Base-by-base conservation (phyloP, 192 early-diverging fungal species). In the Backusella mclennaniae region DNA sequence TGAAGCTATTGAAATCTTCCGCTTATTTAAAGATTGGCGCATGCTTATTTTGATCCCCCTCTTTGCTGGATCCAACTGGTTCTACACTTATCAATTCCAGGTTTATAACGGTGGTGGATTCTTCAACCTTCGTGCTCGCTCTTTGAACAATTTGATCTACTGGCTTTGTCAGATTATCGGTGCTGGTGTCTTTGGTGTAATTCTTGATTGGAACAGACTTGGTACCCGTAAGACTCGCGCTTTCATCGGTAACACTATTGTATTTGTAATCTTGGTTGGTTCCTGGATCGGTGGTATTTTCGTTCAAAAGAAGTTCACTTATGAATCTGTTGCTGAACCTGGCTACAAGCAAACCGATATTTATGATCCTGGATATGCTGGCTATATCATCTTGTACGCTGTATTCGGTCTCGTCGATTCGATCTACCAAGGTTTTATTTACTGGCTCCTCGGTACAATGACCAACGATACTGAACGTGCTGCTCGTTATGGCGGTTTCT, bases 401-500 rank as follows among this genome's bases (percentile, higher is more conserved):
- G 76, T 90, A 69, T 95, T 91, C 79, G 95, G 95, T 41, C 21
- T 93, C 2, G 89, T 84, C 69, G 95, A 97, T 81, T 92, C 95
- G 26, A 88, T 95, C 66, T 95, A 91, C 85, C 95, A 97, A 85
- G 88, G 87, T 69, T 90, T 87, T 63, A 86, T 86, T 4, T 96
- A 97, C 89, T 97, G 94, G 94, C 77, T 97, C 29, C 90, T 97
- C 76, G 95, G 95, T 11, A 88, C 95, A 71, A 84, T 95, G 80
- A 91, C 93, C 6, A 96, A 96, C 82, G 92, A 97, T 81, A 87
- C 88, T 76, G 88, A 89, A 76, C 83, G 87, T 74, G 80, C 90
- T 52, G 87, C 93, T 31, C 88, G 92, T 66, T 95, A 92, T 70
- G 88, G 89, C 56, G 95, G 95, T 2, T 96, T 93, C 84, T 97